Evolutionary conservation across 1,284 basidiomycete species (phyloP).

Genomic region (Sphagnurus paluster): DNA sequence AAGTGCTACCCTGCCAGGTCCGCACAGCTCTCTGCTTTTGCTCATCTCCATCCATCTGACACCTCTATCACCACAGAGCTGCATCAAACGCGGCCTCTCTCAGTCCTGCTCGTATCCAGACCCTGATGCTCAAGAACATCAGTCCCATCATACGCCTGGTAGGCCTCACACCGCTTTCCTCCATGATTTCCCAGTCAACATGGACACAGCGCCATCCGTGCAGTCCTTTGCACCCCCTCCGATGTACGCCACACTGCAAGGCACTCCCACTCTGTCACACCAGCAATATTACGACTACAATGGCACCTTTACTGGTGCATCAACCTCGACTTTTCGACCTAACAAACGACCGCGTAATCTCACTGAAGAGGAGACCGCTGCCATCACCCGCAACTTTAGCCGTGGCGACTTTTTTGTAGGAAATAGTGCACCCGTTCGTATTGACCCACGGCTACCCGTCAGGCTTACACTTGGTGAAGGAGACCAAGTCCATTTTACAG

Average conservation of each 20-base stretch:
- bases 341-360: constrained; percentile 72
- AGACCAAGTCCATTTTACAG: constrained; percentile 76
- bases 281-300: constrained; percentile 80
- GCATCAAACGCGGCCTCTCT: constrained; percentile 73
- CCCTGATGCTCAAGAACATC: constrained; percentile 58
- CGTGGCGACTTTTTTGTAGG: constrained; percentile 80
- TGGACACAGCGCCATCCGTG: constrained; percentile 27
- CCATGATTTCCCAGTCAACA: constrained; percentile 12
- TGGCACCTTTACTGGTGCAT: constrained; percentile 60
- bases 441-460: constrained; percentile 75
- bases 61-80: constrained; percentile 50
- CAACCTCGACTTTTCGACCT: constrained; percentile 71
- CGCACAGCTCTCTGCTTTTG: constrained; percentile 19
- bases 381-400: constrained; percentile 75
- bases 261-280: constrained; percentile 55
- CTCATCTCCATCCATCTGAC: constrained; percentile 5
- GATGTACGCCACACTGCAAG: constrained; percentile 44
- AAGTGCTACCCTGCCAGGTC: constrained; percentile 77
- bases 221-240: constrained; percentile 42
- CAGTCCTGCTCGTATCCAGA: constrained; percentile 72
- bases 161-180: constrained; percentile 19
- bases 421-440: constrained; percentile 71
- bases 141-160: constrained; percentile 49
- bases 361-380: constrained; percentile 76
- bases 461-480: constrained; percentile 75